Conservation (phyloP, 2,329 filamentous ascomycete species). For the Dothistroma pini region DNA sequence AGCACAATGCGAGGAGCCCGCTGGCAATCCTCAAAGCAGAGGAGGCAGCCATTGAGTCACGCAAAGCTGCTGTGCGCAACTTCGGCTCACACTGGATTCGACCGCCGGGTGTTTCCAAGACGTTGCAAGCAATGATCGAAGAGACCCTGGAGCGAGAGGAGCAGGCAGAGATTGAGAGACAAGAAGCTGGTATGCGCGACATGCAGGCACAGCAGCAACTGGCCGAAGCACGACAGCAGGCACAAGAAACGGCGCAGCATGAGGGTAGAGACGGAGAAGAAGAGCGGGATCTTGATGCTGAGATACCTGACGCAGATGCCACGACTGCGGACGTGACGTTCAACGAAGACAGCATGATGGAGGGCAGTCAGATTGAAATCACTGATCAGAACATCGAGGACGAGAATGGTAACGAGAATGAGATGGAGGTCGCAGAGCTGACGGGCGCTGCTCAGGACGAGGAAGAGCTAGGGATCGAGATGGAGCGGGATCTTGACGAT, state of each 20-base stretch:
- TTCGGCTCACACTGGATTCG: slow-evolving; percentile 90
- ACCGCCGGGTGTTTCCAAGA: slow-evolving; percentile 83
- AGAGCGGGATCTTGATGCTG: slow-evolving; percentile 52
- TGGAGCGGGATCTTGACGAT: slow-evolving; percentile 42
- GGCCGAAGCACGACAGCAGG: slow-evolving; percentile 45
- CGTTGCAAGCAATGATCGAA: slow-evolving; percentile 83
- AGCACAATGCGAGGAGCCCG: slow-evolving; percentile 48
- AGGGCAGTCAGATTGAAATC: slow-evolving; percentile 42
- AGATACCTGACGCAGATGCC: slow-evolving; percentile 60
- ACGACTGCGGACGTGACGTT: slow-evolving; percentile 48
- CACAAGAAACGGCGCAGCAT: slow-evolving; percentile 39
- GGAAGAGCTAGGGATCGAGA: slow-evolving; percentile 41
- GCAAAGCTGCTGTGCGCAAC: slow-evolving; percentile 76
- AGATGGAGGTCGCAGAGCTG: slow-evolving; percentile 47
- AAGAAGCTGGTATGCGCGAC: slow-evolving; percentile 69
- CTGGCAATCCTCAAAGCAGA: slow-evolving; percentile 70
- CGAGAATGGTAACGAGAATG: slow-evolving; percentile 41
- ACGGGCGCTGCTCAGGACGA: slow-evolving; percentile 47
- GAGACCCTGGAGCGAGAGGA: slow-evolving; percentile 87
- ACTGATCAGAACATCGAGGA: slow-evolving; percentile 41
- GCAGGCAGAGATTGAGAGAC: slow-evolving; percentile 67
- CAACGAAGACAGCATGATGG: slow-evolving; percentile 48
- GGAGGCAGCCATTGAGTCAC: slow-evolving; percentile 70
- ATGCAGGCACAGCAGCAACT: slow-evolving; percentile 61
- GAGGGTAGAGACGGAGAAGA: slow-evolving; percentile 52